Percentiles rank a stretch among this genome's conserved stretches.
phyloP scores from a whole-genome alignment of 1,284 basidiomycete genomes.

The Caloboletus firmus region DNA sequence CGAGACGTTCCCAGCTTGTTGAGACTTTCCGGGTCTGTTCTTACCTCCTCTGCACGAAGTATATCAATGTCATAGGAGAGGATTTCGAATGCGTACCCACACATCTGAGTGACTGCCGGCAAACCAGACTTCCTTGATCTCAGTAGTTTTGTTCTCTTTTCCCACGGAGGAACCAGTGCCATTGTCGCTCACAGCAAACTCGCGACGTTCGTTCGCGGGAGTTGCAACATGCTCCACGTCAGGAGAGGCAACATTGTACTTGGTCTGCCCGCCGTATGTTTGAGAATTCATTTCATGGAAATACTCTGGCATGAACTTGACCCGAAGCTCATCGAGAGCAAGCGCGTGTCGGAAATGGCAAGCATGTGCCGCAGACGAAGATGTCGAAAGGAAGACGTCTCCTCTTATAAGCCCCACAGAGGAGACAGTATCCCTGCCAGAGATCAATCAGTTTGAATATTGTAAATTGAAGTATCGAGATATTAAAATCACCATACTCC shows the following conservation, averaged over 20 bases:
- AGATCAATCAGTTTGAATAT: neutral
- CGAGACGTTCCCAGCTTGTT: constrained; percentile 26
- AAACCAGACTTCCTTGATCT: constrained; percentile 38
- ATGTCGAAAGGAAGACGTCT: constrained; percentile 29
- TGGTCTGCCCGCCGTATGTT: constrained; percentile 7
- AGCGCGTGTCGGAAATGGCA: constrained; percentile 43
- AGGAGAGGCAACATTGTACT: neutral
- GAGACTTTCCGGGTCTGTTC: constrained; percentile 12
- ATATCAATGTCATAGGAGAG: neutral
- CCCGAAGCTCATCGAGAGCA: constrained; percentile 41
- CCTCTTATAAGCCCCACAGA: constrained; percentile 33
- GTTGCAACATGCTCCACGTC: neutral
- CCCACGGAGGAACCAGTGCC: neutral
- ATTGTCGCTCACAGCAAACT: neutral
- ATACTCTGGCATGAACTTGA: constrained; percentile 46
- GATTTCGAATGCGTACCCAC: constrained; percentile 16
- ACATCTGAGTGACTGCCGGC: constrained; percentile 36
- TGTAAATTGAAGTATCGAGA: neutral
- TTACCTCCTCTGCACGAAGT: constrained; percentile 22
- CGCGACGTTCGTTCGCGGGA: neutral
- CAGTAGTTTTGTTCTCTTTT: neutral
- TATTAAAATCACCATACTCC: constrained; percentile 38
- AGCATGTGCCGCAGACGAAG: constrained; percentile 26
- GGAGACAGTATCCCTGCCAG: constrained; percentile 45
- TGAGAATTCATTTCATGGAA: constrained; percentile 30